Percentiles rank a stretch among this genome's conserved stretches.
These are phyloP conservation scores for Ophiosphaerella narmari DNA, from an alignment of 2,329 filamentous ascomycete species.

Conservation along the genomic window DNA sequence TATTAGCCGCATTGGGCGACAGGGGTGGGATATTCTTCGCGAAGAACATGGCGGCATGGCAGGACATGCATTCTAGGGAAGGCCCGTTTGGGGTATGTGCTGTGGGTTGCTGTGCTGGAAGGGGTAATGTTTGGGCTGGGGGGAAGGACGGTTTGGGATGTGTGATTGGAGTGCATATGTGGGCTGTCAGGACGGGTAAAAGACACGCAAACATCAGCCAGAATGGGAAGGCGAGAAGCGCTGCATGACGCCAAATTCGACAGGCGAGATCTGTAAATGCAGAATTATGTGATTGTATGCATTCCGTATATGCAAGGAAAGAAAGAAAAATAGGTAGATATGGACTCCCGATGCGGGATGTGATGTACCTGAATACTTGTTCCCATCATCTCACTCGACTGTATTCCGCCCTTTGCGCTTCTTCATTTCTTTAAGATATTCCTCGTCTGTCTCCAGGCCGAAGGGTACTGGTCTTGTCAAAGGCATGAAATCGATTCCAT, in stretches of 20 bases:
- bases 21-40: neutral
- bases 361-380: neutral
- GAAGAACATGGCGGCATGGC: neutral
- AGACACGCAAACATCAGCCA: neutral
- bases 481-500: constrained; percentile 55
- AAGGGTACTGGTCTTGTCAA: constrained; percentile 61
- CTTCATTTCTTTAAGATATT: constrained; percentile 53
- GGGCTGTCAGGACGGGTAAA: constrained; percentile 1
- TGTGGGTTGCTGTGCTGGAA: too few relatives aligned
- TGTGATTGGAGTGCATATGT: neutral
- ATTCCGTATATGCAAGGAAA: neutral
- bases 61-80: too few relatives aligned
- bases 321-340: neutral
- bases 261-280: neutral
- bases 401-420: constrained; percentile 50
- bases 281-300: neutral
- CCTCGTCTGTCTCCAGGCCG: constrained; percentile 55
- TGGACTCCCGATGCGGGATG: neutral
- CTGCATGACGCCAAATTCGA: neutral
- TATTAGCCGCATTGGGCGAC: constrained; percentile 22
- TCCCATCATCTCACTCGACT: constrained; percentile 39
- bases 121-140: too few relatives aligned
- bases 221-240: neutral
- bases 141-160: too few relatives aligned
- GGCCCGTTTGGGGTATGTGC: too few relatives aligned